Base-by-base conservation (phyloP, 441 rosid species). In the Theobroma grandiflorum region DNA sequence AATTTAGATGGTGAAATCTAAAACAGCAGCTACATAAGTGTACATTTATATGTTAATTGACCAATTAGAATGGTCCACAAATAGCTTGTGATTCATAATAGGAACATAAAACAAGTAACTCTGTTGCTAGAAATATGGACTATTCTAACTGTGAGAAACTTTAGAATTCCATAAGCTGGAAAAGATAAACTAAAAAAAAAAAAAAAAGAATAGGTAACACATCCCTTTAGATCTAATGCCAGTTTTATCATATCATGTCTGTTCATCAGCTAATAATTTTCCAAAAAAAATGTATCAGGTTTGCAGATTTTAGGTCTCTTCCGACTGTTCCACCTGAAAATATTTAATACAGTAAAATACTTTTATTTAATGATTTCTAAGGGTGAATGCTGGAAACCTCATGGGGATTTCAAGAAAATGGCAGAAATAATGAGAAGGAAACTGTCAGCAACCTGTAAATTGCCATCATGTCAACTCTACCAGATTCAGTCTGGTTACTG, bases 401-500 rank as follows among this genome's bases (percentile, higher is more conserved):
- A 73, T 53, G 33, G 33, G 47, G 53, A 22, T 71, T 6, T 40
- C 2, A 62, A 2, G 35, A 47, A 40, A 10, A 40, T 2, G 37
- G 26, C 77, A 15, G 42, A 33, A 58, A 73, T 63, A 74, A 82
- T 47, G 57, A 79, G 75, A 61, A 59, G 58, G 49, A 67, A 74
- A 53, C 9, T 11, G 43, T 71, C n/a, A 74, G 59, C 53, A 65
- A 93, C 97, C 97, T 93, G 90, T 93, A 97, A 77, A 97, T 62
- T 72, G 95, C 95, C 93, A 94, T 89, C 98, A 94, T 97, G 89
- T 97, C 98, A 85, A 89, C 84, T 80, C 88, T 82, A 85, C 89
- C 84, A 74, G 90, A 84, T 80, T 87, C 91, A 47, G 86, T 84
- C 83, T 87, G 96, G 78, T 93, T 86, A 86, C 85, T 88, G 77